Percentiles rank a stretch among this genome's conserved stretches.
These are phyloP conservation scores for Calonectria pseudoturangicola DNA, from an alignment of 2,329 filamentous ascomycete genomes.

Conservation along the genomic window DNA sequence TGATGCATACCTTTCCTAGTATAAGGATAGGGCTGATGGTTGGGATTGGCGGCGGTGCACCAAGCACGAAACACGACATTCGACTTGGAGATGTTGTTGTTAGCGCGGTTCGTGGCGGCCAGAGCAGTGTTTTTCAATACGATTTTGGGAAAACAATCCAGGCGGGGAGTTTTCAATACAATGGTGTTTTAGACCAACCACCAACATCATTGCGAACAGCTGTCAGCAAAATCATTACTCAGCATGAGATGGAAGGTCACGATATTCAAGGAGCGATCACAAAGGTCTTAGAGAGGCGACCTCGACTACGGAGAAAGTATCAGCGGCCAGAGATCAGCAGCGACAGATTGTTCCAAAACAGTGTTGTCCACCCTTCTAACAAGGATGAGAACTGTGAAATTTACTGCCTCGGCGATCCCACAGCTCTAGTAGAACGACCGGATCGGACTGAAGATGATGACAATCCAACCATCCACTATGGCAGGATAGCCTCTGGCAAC, in stretches of 20 bases:
- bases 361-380: background rate
- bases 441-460: background rate
- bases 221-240: background rate
- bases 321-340: background rate
- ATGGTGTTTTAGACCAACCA: background rate
- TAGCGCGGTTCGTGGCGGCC: background rate
- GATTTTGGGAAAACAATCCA: background rate
- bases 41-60: slow-evolving; percentile 26
- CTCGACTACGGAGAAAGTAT: background rate
- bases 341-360: background rate
- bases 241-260: background rate
- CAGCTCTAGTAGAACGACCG: background rate
- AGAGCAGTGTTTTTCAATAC: background rate
- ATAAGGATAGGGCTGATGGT: slow-evolving; percentile 20
- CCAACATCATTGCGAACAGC: background rate
- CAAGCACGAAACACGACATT: background rate
- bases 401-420: background rate
- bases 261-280: background rate
- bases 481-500: background rate
- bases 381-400: background rate
- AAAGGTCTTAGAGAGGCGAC: background rate
- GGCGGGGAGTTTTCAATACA: background rate
- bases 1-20: slow-evolving; percentile 21
- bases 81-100: slow-evolving; percentile 5
- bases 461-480: slow-evolving; percentile 12